Conservation (phyloP, 164 flowering plant species). For the Chimonanthus salicifolius region DNA sequence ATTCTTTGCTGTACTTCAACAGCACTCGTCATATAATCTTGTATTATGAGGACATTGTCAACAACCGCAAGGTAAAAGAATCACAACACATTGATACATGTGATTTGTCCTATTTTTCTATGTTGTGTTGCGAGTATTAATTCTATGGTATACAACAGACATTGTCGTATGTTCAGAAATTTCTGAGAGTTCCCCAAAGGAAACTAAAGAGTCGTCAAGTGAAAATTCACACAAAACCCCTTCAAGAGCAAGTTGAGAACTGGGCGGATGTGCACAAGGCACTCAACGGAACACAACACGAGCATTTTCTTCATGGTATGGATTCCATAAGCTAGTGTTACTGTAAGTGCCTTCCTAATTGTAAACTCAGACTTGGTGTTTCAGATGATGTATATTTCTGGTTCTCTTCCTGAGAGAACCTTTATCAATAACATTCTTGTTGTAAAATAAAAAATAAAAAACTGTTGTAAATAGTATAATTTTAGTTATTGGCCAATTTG, state of each 20-base stretch:
- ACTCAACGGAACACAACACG: constrained; percentile 56
- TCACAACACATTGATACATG: neutral
- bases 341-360: neutral
- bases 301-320: constrained; percentile 33
- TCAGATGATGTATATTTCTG: no score
- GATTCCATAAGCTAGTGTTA: constrained; percentile 8
- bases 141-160: constrained; percentile 29
- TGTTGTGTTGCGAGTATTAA: neutral
- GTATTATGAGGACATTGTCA: constrained; percentile 71
- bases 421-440: no score
- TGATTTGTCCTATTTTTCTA: neutral
- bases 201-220: constrained; percentile 66
- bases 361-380: neutral
- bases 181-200: constrained; percentile 50
- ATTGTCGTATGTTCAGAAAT: constrained; percentile 49
- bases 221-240: constrained; percentile 64
- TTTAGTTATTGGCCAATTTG: no score
- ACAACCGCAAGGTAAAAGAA: constrained; percentile 44
- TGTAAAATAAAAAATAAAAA: no score
- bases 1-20: constrained; percentile 52
- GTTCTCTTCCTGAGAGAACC: no score
- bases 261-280: constrained; percentile 64
- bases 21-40: constrained; percentile 55
- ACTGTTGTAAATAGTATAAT: no score
- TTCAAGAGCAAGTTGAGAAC: constrained; percentile 47